Base-by-base conservation (phyloP, 768 basidiomycete species). In the Naganishia vaughanmartiniae region DNA sequence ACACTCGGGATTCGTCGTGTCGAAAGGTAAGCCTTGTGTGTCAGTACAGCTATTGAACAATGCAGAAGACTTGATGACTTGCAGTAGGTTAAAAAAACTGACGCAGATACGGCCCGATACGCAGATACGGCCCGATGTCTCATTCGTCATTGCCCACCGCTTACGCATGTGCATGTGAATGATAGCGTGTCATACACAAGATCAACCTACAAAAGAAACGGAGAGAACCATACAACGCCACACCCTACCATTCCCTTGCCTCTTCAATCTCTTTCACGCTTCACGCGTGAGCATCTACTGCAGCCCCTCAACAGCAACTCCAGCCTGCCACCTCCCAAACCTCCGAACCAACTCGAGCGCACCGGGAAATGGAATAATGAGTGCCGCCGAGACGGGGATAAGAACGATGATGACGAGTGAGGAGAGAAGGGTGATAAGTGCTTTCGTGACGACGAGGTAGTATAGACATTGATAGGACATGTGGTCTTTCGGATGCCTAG, bases 281-380 rank as follows among this genome's bases (percentile, higher is more conserved):
- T 63, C 39, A 1, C n/a, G 14, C 57, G 4, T 21, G 34, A 34
- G 21, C 30, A 9, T 30, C 65, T 69, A 73, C 45, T 70, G 69
- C 26, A 81, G 70, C 57, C 78, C 78, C 57, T 78, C 77, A 9
- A 79, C 56, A 24, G 80, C 78, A 0, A 77, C 72, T 15, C 75
- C 77, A 15, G 80, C 80, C 57, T 81, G 80, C 80, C 80, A 81
- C 55, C 73, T 73, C 11, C 80, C 80, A 73, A 77, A 79, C 26
- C 76, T 46, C 31, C 78, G 69, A 24, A 73, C 57, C 10, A 73
- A 65, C 24, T 77, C 71, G 9, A 81, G 71, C 58, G 74, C 73
- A 10, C 76, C 67, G 30, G 80, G 80, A 15, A 78, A 57, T 0
- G 70, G 72, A 31, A 81, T 57, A 34, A 78, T 70, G 7, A 71